These are phyloP conservation scores for Lipomyces chichibuensis DNA, from an alignment of 805 yeast species.

Conservation along the genomic window DNA sequence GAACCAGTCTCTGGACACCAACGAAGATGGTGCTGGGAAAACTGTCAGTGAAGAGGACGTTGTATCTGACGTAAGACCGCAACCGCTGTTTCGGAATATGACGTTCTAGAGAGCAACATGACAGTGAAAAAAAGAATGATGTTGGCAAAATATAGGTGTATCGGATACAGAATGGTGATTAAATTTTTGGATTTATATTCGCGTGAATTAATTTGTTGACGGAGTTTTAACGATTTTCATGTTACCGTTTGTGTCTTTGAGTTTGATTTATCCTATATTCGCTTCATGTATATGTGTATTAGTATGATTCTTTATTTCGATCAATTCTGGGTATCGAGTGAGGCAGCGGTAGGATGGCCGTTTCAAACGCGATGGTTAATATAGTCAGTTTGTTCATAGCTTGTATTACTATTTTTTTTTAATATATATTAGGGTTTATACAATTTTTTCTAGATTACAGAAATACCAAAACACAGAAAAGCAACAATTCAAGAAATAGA, in stretches of 20 bases:
- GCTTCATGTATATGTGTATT: not conserved
- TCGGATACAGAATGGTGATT: constrained; percentile 4
- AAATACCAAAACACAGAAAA: not conserved
- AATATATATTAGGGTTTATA: not conserved
- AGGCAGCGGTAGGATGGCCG: not conserved
- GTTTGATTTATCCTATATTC: not conserved
- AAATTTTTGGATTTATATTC: constrained; percentile 2
- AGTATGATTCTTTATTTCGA: not conserved
- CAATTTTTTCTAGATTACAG: not conserved
- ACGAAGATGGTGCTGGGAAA: constrained; percentile 8
- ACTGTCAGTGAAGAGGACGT: not conserved
- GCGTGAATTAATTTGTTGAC: constrained; percentile 6
- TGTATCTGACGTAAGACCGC: constrained; percentile 9
- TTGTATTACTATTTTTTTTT: not conserved
- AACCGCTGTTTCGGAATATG: constrained; percentile 24
- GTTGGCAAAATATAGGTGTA: not conserved
- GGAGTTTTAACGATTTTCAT: not conserved
- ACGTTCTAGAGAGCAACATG: constrained; percentile 12
- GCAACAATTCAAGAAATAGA: no score
- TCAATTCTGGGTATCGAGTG: not conserved
- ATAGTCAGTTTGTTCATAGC: constrained; percentile 3
- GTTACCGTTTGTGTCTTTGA: not conserved
- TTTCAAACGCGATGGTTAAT: not conserved
- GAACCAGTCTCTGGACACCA: not conserved
- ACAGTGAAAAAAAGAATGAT: not conserved